A percentile compares a stretch with the other conserved stretches of the same genome.
These are phyloP conservation scores for Arthrobotrys conoides DNA, from an alignment of 2,329 filamentous ascomycete species.

Conservation along the genomic window DNA sequence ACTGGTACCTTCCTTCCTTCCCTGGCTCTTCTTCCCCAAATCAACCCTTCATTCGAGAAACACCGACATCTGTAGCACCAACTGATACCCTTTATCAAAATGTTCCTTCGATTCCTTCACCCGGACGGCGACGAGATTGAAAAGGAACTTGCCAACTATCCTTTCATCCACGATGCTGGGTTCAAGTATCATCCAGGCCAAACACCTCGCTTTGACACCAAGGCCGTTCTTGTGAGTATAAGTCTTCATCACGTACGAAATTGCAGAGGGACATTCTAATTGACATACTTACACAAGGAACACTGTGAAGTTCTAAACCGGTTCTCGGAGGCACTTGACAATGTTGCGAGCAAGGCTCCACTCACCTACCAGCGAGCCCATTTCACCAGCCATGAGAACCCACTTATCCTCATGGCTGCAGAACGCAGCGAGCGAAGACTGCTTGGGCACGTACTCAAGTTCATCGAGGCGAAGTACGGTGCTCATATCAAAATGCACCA, in stretches of 20 bases:
- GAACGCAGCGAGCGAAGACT: constrained; percentile 54
- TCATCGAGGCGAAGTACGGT: constrained; percentile 49
- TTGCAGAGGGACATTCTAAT: background rate
- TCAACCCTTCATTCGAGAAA: background rate
- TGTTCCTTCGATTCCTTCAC: constrained; percentile 43
- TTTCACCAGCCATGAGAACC: constrained; percentile 40
- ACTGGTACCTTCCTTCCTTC: no score
- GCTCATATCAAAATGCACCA: constrained; percentile 44
- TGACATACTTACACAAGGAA: constrained; percentile 24
- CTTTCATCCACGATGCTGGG: constrained; percentile 33
- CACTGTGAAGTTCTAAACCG: constrained; percentile 48
- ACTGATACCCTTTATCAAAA: background rate
- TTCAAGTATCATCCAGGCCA: constrained; percentile 43
- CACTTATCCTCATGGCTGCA: constrained; percentile 40
- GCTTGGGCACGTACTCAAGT: constrained; percentile 45
- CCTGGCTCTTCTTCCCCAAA: background rate
- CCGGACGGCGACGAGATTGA: constrained; percentile 18
- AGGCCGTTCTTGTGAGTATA: constrained; percentile 41
- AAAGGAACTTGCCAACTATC: constrained; percentile 35
- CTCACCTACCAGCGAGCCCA: constrained; percentile 50
- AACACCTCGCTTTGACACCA: constrained; percentile 33
- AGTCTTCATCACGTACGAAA: background rate
- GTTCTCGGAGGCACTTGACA: constrained; percentile 47
- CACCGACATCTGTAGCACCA: background rate
- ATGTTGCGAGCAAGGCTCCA: constrained; percentile 40